These are phyloP conservation scores for Cutaneotrichosporon arboriforme DNA, from an alignment of 1,284 basidiomycete genomes.

Conservation along the genomic window DNA sequence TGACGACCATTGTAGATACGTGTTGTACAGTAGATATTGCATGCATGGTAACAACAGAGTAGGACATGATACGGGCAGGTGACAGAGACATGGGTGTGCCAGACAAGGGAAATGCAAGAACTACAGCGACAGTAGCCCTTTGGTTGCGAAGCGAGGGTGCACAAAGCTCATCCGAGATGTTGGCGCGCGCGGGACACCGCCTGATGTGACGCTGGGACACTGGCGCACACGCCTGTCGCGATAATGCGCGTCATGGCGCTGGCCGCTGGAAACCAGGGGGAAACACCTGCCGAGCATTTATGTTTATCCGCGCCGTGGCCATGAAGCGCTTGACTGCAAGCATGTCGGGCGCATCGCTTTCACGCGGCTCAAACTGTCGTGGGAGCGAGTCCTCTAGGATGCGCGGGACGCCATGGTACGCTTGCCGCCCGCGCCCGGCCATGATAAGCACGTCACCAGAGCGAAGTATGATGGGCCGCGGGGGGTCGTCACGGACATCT, in stretches of 20 bases:
- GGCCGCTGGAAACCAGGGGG: constrained; percentile 32
- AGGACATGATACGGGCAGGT: too few species aligned
- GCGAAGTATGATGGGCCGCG: constrained; percentile 70
- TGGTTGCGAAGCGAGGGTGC: too few species aligned
- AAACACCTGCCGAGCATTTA: constrained; percentile 77
- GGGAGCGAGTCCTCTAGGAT: constrained; percentile 75
- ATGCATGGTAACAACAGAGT: not conserved
- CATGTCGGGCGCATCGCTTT: constrained; percentile 28
- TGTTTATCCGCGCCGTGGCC: constrained; percentile 58
- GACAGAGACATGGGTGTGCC: too few species aligned
- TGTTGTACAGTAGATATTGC: constrained; percentile 1
- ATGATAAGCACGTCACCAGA: constrained; percentile 88
- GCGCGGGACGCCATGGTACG: constrained; percentile 85
- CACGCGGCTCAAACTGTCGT: constrained; percentile 51
- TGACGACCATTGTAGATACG: not conserved
- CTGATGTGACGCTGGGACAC: too few species aligned
- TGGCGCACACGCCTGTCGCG: too few species aligned
- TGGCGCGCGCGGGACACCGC: too few species aligned
- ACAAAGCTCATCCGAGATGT: too few species aligned
- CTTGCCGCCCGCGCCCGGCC: constrained; percentile 74
- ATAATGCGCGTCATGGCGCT: too few species aligned
- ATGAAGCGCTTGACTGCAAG: constrained; percentile 57
- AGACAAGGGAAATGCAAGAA: too few species aligned
- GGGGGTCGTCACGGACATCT: constrained; percentile 65
- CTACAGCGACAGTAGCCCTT: too few species aligned